Percentiles rank a stretch among this genome's conserved stretches.
These are phyloP conservation scores for Neonectria faginata DNA, from an alignment of 2,329 filamentous ascomycete genomes.

Conservation along the genomic window DNA sequence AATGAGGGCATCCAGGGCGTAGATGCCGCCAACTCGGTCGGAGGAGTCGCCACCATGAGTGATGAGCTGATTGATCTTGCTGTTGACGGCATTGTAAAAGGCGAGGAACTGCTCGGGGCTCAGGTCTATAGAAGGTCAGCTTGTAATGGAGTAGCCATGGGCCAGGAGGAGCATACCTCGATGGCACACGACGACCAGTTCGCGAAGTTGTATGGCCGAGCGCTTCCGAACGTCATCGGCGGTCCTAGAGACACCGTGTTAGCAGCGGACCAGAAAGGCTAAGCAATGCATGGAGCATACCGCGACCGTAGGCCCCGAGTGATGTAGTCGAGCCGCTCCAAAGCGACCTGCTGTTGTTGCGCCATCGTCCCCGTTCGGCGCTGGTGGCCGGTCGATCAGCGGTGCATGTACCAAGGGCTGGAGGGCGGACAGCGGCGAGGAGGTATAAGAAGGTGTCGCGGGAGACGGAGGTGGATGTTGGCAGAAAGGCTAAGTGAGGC, in stretches of 20 bases:
- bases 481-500: slow-evolving; percentile 4
- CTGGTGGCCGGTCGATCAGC: slow-evolving; percentile 39
- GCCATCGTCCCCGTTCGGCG: slow-evolving; percentile 52
- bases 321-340: slow-evolving; percentile 67
- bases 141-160: background rate
- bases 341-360: slow-evolving; percentile 63
- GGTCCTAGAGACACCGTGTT: slow-evolving; percentile 41
- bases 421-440: slow-evolving; percentile 15
- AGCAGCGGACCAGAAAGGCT: slow-evolving; percentile 23
- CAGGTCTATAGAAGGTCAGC: slow-evolving; percentile 68
- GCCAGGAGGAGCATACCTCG: slow-evolving; percentile 58
- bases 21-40: slow-evolving; percentile 91
- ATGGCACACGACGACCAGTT: slow-evolving; percentile 66
- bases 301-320: slow-evolving; percentile 67
- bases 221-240: slow-evolving; percentile 65
- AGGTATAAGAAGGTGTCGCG: slow-evolving; percentile 16
- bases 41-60: slow-evolving; percentile 87
- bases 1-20: slow-evolving; percentile 91
- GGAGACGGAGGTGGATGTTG: slow-evolving; percentile 10
- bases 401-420: slow-evolving; percentile 44
- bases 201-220: slow-evolving; percentile 65
- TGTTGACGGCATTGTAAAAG: slow-evolving; percentile 69
- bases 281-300: slow-evolving; percentile 49
- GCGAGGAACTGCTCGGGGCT: slow-evolving; percentile 79
- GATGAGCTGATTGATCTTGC: slow-evolving; percentile 73